These are phyloP conservation scores for Termitomyces sp. DNA, from an alignment of 768 basidiomycete species.

Conservation along the genomic window DNA sequence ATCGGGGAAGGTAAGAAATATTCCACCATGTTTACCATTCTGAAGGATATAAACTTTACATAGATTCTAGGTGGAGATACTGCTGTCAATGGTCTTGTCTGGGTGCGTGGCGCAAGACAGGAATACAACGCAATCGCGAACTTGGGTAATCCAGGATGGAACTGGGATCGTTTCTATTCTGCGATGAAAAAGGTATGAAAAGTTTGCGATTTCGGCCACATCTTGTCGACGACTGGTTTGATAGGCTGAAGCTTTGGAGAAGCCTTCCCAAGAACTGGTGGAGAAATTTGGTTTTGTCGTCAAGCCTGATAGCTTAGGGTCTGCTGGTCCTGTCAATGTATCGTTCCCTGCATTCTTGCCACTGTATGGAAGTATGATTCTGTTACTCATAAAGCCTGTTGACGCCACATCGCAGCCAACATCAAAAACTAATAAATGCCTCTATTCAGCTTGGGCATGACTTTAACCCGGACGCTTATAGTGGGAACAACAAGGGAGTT, in stretches of 20 bases:
- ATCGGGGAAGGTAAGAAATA: constrained; percentile 20
- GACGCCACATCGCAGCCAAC: constrained; percentile 16
- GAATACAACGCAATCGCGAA: constrained; percentile 27
- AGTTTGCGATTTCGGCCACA: background rate
- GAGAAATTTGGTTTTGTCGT: constrained; percentile 21
- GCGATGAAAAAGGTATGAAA: constrained; percentile 27
- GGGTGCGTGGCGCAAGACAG: constrained; percentile 25
- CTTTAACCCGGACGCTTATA: constrained; percentile 25
- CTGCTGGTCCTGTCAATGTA: constrained; percentile 22
- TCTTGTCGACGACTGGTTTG: background rate
- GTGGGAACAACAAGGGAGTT: constrained; percentile 24
- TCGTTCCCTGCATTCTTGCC: constrained; percentile 28
- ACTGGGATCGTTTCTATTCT: constrained; percentile 29
- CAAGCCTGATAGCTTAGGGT: constrained; percentile 19
- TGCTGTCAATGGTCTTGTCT: constrained; percentile 33
- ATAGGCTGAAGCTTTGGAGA: constrained; percentile 25
- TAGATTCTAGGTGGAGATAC: constrained; percentile 32
- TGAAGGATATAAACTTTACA: background rate
- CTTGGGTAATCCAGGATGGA: constrained; percentile 29
- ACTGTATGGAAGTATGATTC: constrained; percentile 16
- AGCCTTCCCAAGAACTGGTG: constrained; percentile 16
- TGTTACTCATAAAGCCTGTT: background rate
- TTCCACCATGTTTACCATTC: background rate
- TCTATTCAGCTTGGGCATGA: constrained; percentile 27
- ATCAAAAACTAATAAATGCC: constrained; percentile 26